Percentiles rank a stretch among this genome's conserved stretches.
Evolutionary conservation across 805 yeast species (phyloP).

Genomic region (Candida alai): DNA sequence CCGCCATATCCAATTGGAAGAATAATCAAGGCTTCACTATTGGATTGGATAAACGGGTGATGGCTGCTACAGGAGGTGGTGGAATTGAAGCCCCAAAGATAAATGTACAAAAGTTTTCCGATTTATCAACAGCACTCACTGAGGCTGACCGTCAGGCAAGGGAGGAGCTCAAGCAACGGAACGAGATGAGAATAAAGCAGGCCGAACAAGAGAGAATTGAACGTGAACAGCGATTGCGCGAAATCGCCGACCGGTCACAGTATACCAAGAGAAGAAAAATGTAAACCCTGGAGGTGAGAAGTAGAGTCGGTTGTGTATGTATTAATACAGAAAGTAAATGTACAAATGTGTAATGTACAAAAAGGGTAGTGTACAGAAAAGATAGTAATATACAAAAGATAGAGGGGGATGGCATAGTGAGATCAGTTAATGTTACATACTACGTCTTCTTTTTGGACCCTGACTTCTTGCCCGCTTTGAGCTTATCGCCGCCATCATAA

Average conservation of each 20-base stretch:
- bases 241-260: constrained; percentile 27
- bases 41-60: constrained; percentile 69
- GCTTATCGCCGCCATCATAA: constrained; percentile 51
- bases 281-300: constrained; percentile 3
- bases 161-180: constrained; percentile 12
- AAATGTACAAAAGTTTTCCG: constrained; percentile 55
- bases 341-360: no score
- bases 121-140: constrained; percentile 68
- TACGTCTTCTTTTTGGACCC: constrained; percentile 1
- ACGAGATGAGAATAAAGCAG: constrained; percentile 4
- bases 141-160: constrained; percentile 45
- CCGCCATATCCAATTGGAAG: constrained; percentile 93
- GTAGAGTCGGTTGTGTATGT: no score
- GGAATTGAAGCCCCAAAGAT: constrained; percentile 23
- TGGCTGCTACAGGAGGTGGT: constrained; percentile 33
- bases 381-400: no score
- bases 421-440: no score
- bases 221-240: constrained; percentile 11
- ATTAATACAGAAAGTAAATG: no score
- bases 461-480: constrained; percentile 12
- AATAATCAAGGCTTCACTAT: constrained; percentile 88
- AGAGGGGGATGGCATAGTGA: no score
- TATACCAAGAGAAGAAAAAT: constrained; percentile 4
- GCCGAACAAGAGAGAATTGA: constrained; percentile 15
- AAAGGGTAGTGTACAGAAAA: no score